Percentiles rank a stretch among this genome's conserved stretches.
Evolutionary conservation across 352 stramenopile species (phyloP).

Genomic region (Albugo laibachii): DNA sequence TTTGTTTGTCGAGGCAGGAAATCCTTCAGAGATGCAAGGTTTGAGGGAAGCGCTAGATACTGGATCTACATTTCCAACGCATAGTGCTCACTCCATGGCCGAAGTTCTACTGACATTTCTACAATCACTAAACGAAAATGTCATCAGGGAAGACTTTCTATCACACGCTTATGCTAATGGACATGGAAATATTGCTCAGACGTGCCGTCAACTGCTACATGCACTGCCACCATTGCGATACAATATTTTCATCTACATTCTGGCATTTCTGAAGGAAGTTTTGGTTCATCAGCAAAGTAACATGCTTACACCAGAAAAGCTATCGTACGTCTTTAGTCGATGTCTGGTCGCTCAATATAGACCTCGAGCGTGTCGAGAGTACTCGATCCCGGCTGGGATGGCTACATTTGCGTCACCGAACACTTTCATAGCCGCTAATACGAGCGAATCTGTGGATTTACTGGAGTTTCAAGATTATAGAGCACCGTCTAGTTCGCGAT

Average conservation of each 20-base stretch:
- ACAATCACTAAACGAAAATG: conserved; percentile 72
- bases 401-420: no score
- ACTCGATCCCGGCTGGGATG: no score
- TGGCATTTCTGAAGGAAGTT: conserved; percentile 91
- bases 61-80: conserved; percentile 52
- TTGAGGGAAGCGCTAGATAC: conserved; percentile 88
- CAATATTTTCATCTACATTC: conserved; percentile 94
- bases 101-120: conserved; percentile 85
- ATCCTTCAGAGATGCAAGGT: conserved; percentile 36
- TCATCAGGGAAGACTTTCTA: conserved; percentile 75
- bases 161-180: conserved; percentile 26
- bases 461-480: no score
- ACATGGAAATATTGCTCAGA: conserved; percentile 4
- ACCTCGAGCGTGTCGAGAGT: no score
- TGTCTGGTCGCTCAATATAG: conserved; percentile 13
- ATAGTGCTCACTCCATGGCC: conserved; percentile 80
- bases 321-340: conserved; percentile 53
- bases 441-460: no score
- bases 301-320: conserved; percentile 45
- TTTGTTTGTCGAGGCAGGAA: conserved; percentile 57
- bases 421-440: no score
- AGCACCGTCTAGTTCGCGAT: background rate
- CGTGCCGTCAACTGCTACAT: conserved; percentile 36
- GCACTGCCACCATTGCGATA: conserved; percentile 86
- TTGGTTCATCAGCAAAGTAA: conserved; percentile 49